phyloP scores from a whole-genome alignment of 1,284 basidiomycete genomes.

The Puccinia horiana region DNA sequence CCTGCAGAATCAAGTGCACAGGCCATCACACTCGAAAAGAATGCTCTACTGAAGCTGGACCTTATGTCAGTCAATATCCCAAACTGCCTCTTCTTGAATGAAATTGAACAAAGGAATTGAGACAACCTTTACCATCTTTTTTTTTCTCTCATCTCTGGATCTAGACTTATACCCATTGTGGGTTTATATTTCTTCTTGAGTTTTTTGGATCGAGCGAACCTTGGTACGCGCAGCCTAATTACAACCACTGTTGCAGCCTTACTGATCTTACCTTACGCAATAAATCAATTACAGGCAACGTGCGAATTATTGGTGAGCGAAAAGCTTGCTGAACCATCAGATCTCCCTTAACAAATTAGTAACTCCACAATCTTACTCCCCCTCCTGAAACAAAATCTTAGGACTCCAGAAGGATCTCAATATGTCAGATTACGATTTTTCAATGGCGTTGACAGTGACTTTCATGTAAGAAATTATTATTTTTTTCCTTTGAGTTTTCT shows the following conservation, averaged over 20 bases:
- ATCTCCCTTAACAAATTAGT: too few relatives aligned
- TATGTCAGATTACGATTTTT: too few relatives aligned
- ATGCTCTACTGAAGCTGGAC: not conserved
- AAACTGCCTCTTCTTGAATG: too few relatives aligned
- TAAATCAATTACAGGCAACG: constrained; percentile 1
- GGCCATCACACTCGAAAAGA: not conserved
- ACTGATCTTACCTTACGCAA: not conserved
- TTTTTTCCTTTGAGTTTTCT: too few relatives aligned
- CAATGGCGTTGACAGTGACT: too few relatives aligned
- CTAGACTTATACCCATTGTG: constrained; percentile 21
- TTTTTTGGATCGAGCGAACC: constrained; percentile 28
- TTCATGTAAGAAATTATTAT: too few relatives aligned
- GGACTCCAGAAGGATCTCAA: too few relatives aligned
- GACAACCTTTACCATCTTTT: not conserved
- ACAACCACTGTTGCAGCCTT: not conserved
- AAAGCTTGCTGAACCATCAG: too few relatives aligned
- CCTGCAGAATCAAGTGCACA: too few relatives aligned
- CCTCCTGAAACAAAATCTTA: too few relatives aligned
- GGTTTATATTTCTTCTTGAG: constrained; percentile 36
- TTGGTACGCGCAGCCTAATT: constrained; percentile 12
- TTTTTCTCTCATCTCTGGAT: not conserved
- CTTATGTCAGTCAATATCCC: not conserved
- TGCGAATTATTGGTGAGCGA: constrained; percentile 18
- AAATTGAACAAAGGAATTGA: not conserved
- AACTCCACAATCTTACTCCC: too few relatives aligned